Percentiles rank a stretch among this genome's conserved stretches.
phyloP scores from a whole-genome alignment of 148 eudicot genomes.

The Euryodendron excelsum region DNA sequence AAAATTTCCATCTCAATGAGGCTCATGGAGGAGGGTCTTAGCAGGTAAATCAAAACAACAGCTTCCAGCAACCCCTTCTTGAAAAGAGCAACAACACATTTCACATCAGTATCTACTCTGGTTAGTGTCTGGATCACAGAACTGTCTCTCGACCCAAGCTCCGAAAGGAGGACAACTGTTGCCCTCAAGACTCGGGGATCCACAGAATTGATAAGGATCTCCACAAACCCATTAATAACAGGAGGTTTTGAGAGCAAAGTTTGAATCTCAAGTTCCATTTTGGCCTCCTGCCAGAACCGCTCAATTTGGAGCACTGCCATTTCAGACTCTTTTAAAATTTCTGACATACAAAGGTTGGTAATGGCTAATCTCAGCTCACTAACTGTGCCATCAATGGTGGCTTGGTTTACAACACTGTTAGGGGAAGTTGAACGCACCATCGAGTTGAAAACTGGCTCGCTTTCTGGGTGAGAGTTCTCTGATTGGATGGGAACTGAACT shows the following conservation, averaged over 20 bases:
- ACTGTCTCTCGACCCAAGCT: conserved; percentile 45
- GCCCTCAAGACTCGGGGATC: conserved; percentile 37
- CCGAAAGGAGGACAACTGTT: conserved; percentile 40
- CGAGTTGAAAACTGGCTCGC: conserved; percentile 11
- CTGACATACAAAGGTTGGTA: conserved; percentile 42
- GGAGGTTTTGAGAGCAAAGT: conserved; percentile 44
- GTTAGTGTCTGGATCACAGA: conserved; percentile 47
- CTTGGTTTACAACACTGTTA: conserved; percentile 34
- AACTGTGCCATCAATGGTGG: conserved; percentile 30
- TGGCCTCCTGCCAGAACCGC: conserved; percentile 35
- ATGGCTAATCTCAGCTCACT: conserved; percentile 38
- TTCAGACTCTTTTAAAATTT: conserved; percentile 38
- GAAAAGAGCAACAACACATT: conserved; percentile 43
- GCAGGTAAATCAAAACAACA: conserved; percentile 40
- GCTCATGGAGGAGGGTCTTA: conserved; percentile 26
- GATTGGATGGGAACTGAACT: conserved; percentile 9
- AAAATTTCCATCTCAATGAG: conserved; percentile 38
- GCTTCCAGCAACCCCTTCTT: conserved; percentile 49
- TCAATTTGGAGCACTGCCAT: conserved; percentile 39
- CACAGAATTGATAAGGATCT: conserved; percentile 47
- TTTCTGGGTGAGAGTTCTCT: conserved; percentile 18
- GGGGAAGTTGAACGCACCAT: conserved; percentile 26
- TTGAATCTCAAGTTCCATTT: conserved; percentile 32
- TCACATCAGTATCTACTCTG: conserved; percentile 49
- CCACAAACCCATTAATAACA: conserved; percentile 46